Evolutionary conservation across 2,329 filamentous ascomycete species (phyloP).

Genomic region (Penicillium sp.): DNA sequence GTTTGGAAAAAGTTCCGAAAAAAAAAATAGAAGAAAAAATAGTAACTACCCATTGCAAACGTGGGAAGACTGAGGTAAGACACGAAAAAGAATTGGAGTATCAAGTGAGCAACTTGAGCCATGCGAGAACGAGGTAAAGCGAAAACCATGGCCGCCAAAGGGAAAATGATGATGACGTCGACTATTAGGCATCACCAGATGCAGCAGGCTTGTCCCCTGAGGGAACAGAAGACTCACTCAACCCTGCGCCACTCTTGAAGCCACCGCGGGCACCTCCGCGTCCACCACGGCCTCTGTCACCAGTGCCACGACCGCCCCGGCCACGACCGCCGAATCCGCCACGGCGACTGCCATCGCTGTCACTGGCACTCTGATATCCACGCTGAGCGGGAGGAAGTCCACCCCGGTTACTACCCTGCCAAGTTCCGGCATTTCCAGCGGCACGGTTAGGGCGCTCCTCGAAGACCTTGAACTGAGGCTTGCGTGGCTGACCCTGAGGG

Average conservation of each 20-base stretch:
- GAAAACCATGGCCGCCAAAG: constrained; percentile 12
- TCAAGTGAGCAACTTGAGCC: constrained; percentile 17
- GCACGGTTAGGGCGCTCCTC: constrained; percentile 58
- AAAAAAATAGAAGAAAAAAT: too few relatives aligned
- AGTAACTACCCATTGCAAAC: constrained; percentile 18
- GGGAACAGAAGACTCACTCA: constrained; percentile 33
- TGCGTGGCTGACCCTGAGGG: constrained; percentile 65
- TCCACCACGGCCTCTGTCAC: constrained; percentile 56
- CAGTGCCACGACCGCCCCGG: constrained; percentile 47
- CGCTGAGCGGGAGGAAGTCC: constrained; percentile 63
- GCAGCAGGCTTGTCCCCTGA: constrained; percentile 36
- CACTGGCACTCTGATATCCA: constrained; percentile 81
- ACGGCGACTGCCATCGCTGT: constrained; percentile 66
- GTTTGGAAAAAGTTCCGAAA: constrained; percentile 15
- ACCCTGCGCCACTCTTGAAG: constrained; percentile 51
- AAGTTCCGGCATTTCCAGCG: constrained; percentile 53
- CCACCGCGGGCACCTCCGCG: constrained; percentile 54
- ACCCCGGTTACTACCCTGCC: constrained; percentile 57
- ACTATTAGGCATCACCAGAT: constrained; percentile 32
- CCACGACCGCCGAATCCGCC: constrained; percentile 57
- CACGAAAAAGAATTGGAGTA: constrained; percentile 30
- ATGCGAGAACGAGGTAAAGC: constrained; percentile 14
- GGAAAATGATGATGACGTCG: constrained; percentile 17
- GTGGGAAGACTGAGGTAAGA: constrained; percentile 20
- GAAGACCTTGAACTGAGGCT: constrained; percentile 79